phyloP scores from a whole-genome alignment of 805 yeast species.

The Dipodascus albidus region DNA sequence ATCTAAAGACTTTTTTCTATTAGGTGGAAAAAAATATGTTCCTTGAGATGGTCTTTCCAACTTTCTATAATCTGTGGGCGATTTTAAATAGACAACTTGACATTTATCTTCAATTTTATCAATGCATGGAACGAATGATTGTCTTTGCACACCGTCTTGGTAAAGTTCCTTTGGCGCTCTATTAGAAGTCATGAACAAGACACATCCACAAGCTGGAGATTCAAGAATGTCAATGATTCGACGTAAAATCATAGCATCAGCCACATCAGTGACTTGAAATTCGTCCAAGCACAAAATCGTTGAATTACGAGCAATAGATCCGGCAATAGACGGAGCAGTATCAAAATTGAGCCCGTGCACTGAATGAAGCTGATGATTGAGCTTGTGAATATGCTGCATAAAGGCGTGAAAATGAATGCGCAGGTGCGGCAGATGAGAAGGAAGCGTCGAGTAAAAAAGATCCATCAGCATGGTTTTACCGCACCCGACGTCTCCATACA shows the following conservation, averaged over 20 bases:
- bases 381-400: conserved; percentile 86
- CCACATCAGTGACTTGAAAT: conserved; percentile 96
- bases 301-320: conserved; percentile 64
- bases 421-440: conserved; percentile 60
- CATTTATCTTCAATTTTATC: conserved; percentile 62
- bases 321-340: conserved; percentile 73
- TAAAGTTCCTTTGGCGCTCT: conserved; percentile 91
- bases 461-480: conserved; percentile 99
- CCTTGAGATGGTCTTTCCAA: conserved; percentile 73
- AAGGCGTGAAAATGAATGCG: conserved; percentile 93
- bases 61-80: conserved; percentile 90
- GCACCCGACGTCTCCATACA: conserved; percentile 97
- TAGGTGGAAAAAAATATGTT: conserved; percentile 60
- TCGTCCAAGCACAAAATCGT: conserved; percentile 90
- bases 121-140: conserved; percentile 86
- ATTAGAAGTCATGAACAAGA: conserved; percentile 87
- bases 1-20: conserved; percentile 43
- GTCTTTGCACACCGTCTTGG: conserved; percentile 88
- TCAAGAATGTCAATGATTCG: conserved; percentile 58
- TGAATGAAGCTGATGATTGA: conserved; percentile 62
- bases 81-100: conserved; percentile 67
- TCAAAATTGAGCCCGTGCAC: conserved; percentile 66
- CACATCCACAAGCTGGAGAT: conserved; percentile 54
- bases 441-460: conserved; percentile 76
- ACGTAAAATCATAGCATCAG: conserved; percentile 93